Conservation (phyloP, 1,284 basidiomycete genomes). For the Pascua sp. region DNA sequence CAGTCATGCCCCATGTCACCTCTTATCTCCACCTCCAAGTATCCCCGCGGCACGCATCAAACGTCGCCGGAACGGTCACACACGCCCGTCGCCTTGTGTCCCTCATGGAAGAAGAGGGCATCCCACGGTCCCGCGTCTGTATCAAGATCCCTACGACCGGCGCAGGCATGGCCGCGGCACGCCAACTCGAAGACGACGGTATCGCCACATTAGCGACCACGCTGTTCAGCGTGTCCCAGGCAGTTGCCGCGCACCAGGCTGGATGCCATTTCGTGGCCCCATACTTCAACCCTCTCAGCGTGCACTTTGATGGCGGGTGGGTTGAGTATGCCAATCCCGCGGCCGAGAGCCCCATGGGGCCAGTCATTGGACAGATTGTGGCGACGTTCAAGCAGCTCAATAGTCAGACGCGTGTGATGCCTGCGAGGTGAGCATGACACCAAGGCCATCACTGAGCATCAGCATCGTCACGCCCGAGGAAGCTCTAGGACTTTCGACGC, state of each 20-base stretch:
- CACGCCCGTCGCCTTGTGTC: slow-evolving; percentile 14
- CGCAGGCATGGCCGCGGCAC: slow-evolving; percentile 29
- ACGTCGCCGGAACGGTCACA: neutral
- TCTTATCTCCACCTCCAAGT: slow-evolving; percentile 20
- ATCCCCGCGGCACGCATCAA: slow-evolving; percentile 17
- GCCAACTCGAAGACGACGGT: slow-evolving; percentile 13
- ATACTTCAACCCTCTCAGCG: slow-evolving; percentile 27
- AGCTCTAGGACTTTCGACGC: slow-evolving; percentile 11
- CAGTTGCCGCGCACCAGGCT: slow-evolving; percentile 31
- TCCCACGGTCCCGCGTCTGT: slow-evolving; percentile 24
- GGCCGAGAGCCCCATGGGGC: slow-evolving; percentile 17
- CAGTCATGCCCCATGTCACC: slow-evolving; percentile 13
- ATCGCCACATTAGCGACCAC: slow-evolving; percentile 31
- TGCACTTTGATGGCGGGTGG: slow-evolving; percentile 16
- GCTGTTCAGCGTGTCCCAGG: slow-evolving; percentile 29
- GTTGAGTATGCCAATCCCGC: slow-evolving; percentile 8
- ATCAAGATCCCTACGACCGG: slow-evolving; percentile 38
- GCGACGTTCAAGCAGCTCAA: too few species aligned
- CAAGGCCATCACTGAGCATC: neutral
- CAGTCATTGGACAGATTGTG: slow-evolving; percentile 4
- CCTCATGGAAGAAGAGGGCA: slow-evolving; percentile 15
- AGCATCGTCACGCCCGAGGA: slow-evolving; percentile 16
- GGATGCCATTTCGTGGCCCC: slow-evolving; percentile 32
- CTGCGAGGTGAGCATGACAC: neutral
- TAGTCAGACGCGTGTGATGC: slow-evolving; percentile 7